These are phyloP conservation scores for Isabelozyma heimii DNA, from an alignment of 805 yeast species.

Conservation along the genomic window DNA sequence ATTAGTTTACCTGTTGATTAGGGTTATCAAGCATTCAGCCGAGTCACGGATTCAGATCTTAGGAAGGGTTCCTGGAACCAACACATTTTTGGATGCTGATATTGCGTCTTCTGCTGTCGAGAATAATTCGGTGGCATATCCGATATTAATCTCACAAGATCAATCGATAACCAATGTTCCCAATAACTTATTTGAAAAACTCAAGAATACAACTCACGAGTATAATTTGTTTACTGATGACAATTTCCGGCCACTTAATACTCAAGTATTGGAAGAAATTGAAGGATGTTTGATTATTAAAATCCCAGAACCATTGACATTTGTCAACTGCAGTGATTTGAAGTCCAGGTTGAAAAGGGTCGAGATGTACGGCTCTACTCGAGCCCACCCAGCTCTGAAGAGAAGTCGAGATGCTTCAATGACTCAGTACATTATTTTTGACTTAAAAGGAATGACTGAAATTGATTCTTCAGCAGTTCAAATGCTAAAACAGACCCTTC, in stretches of 20 bases:
- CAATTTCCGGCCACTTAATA: constrained; percentile 32
- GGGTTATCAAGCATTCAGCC: constrained; percentile 53
- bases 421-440: constrained; percentile 42
- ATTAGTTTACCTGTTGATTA: constrained; percentile 69
- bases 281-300: constrained; percentile 43
- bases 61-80: constrained; percentile 42
- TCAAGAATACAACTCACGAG: constrained; percentile 9
- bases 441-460: constrained; percentile 40
- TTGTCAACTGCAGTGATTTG: constrained; percentile 40
- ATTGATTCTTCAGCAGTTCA: constrained; percentile 43
- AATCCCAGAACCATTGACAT: constrained; percentile 44
- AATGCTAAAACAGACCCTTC: constrained; percentile 27
- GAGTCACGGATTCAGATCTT: constrained; percentile 43
- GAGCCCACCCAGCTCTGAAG: constrained; percentile 42
- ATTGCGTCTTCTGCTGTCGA: constrained; percentile 5
- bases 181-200: constrained; percentile 1
- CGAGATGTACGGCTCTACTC: constrained; percentile 42
- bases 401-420: constrained; percentile 31
- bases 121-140: background rate
- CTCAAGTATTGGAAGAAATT: constrained; percentile 37
- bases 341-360: constrained; percentile 36
- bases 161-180: background rate
- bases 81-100: constrained; percentile 42
- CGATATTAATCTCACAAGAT: background rate
- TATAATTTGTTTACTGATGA: constrained; percentile 35